These are phyloP conservation scores for Trichoderma hamatum DNA, from an alignment of 2,329 filamentous ascomycete species.

Conservation along the genomic window DNA sequence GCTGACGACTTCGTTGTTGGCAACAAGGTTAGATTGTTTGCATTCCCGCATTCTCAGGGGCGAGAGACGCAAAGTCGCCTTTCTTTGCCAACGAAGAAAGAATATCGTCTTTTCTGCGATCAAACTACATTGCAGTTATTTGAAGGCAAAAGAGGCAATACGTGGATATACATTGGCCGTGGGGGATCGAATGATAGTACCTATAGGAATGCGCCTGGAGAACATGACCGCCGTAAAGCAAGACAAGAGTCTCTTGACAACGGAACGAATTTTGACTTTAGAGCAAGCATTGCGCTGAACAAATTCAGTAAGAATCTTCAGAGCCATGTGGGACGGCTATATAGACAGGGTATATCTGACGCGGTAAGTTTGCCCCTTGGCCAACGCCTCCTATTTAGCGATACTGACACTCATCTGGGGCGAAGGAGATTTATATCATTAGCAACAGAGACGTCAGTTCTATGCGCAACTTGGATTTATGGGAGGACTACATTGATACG, in stretches of 20 bases:
- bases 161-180: constrained; percentile 43
- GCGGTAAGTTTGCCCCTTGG: constrained; percentile 40
- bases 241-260: constrained; percentile 11
- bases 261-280: constrained; percentile 19
- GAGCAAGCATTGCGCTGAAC: constrained; percentile 42
- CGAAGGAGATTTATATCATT: constrained; percentile 47
- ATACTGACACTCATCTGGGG: background rate
- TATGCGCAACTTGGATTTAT: constrained; percentile 43
- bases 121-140: constrained; percentile 44
- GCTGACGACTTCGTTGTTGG: constrained; percentile 42
- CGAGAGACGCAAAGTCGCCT: constrained; percentile 37
- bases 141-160: constrained; percentile 40
- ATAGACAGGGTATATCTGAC: constrained; percentile 40
- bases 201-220: constrained; percentile 33
- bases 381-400: background rate
- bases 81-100: constrained; percentile 42
- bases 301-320: constrained; percentile 44
- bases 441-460: constrained; percentile 46
- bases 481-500: constrained; percentile 46
- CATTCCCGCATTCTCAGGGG: constrained; percentile 44
- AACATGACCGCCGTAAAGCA: constrained; percentile 21
- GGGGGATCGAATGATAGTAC: constrained; percentile 38
- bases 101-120: constrained; percentile 45
- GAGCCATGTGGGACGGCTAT: constrained; percentile 43
- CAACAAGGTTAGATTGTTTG: constrained; percentile 42